Conservation (phyloP, 2,329 filamentous ascomycete species). For the Dactylellina cionopaga region DNA sequence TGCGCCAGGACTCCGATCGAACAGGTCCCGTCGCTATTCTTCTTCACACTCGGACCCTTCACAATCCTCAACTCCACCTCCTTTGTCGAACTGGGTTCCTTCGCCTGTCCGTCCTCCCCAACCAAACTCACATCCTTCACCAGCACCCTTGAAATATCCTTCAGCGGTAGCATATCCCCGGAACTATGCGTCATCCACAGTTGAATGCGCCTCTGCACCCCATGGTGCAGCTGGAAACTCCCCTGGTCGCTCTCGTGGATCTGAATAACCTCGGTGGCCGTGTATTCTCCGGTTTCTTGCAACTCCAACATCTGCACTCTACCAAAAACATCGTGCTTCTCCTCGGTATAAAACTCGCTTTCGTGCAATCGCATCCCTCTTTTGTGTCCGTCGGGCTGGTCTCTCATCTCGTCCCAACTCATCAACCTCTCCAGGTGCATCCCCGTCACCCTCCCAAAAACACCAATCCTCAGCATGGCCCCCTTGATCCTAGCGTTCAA, state of each 20-base stretch:
- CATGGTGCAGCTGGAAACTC: conserved; percentile 94
- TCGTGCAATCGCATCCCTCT: conserved; percentile 79
- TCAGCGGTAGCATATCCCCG: conserved; percentile 87
- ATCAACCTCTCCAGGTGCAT: conserved; percentile 97
- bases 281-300: conserved; percentile 87
- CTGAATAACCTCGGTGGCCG: conserved; percentile 91
- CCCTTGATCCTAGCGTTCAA: conserved; percentile 75
- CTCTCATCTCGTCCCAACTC: conserved; percentile 98
- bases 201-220: conserved; percentile 85
- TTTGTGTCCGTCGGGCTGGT: conserved; percentile 70
- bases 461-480: conserved; percentile 81
- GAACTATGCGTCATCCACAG: conserved; percentile 92
- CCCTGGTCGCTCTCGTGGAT: conserved; percentile 84
- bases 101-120: conserved; percentile 84
- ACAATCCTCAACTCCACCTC: conserved; percentile 82
- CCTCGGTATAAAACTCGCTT: conserved; percentile 90
- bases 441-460: conserved; percentile 87
- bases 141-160: conserved; percentile 78
- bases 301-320: conserved; percentile 90
- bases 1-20: conserved; percentile 88
- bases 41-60: conserved; percentile 79
- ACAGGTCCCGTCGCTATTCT: conserved; percentile 88
- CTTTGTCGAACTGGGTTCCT: conserved; percentile 77
- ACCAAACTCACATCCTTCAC: conserved; percentile 84
- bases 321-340: conserved; percentile 91